Conservation (phyloP, 2,329 filamentous ascomycete species). For the Fusarium dimerum region DNA sequence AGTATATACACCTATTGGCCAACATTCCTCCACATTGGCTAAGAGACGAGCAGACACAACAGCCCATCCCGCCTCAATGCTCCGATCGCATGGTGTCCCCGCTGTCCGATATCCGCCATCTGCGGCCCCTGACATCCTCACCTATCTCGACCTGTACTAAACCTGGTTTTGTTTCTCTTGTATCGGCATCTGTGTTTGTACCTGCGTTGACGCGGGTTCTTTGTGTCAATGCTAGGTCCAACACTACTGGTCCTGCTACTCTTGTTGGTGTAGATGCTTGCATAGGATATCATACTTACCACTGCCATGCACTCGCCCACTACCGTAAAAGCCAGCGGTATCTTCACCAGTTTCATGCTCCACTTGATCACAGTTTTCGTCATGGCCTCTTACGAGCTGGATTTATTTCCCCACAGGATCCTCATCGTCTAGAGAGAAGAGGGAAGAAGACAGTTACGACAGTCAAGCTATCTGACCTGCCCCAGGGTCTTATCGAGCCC, state of each 20-base stretch:
- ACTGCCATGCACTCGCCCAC: background rate
- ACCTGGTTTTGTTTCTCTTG: slow-evolving; percentile 9
- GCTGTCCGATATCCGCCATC: slow-evolving; percentile 27
- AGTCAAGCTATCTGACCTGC: slow-evolving; percentile 57
- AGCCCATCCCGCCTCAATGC: slow-evolving; percentile 30
- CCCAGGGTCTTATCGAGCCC: slow-evolving; percentile 49
- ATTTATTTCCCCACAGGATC: slow-evolving; percentile 24
- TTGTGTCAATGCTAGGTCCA: background rate
- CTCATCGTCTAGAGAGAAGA: slow-evolving; percentile 31
- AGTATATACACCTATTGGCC: background rate
- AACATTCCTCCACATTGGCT: too few species aligned
- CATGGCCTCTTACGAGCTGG: slow-evolving; percentile 13
- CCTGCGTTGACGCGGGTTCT: slow-evolving; percentile 5
- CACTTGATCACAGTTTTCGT: slow-evolving; percentile 4
- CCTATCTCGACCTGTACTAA: slow-evolving; percentile 9
- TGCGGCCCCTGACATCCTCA: slow-evolving; percentile 25
- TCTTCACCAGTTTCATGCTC: slow-evolving; percentile 4
- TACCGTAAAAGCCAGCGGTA: slow-evolving; percentile 3
- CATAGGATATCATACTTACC: too few species aligned
- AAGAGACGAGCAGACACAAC: slow-evolving; percentile 4
- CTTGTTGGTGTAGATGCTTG: background rate
- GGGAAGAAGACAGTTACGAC: slow-evolving; percentile 58
- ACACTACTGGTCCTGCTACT: background rate
- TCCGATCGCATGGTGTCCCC: slow-evolving; percentile 28
- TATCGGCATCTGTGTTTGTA: slow-evolving; percentile 4